These are phyloP conservation scores for Yarrowia sp. DNA, from an alignment of 805 yeast genomes.

Conservation along the genomic window DNA sequence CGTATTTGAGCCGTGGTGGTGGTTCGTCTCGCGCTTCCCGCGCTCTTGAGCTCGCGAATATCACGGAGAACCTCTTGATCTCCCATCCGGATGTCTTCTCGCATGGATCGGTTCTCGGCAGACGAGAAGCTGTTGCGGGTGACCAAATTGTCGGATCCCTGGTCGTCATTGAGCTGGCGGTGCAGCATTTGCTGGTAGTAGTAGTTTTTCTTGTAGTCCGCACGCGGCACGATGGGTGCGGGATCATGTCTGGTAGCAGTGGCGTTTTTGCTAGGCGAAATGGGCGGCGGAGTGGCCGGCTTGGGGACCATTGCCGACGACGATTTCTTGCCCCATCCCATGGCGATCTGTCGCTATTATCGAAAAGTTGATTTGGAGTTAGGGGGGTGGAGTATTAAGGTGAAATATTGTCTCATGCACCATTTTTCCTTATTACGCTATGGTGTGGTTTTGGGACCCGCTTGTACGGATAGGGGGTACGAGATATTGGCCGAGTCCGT, in stretches of 20 bases:
- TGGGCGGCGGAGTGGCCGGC: neutral
- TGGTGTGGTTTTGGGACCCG: constrained; percentile 18
- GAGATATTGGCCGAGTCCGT: too few relatives aligned
- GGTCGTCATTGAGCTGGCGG: constrained; percentile 7
- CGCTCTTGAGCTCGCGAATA: constrained; percentile 18
- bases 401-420: constrained; percentile 21
- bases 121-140: constrained; percentile 11
- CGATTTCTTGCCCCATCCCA: constrained; percentile 20
- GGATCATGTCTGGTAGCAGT: neutral
- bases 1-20: too few relatives aligned
- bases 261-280: neutral
- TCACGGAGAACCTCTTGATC: constrained; percentile 15
- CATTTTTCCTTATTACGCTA: neutral
- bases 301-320: neutral
- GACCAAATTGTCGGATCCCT: neutral
- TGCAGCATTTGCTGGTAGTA: constrained; percentile 18
- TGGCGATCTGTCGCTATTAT: neutral
- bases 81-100: constrained; percentile 10
- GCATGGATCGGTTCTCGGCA: neutral
- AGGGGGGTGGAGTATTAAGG: neutral
- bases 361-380: neutral
- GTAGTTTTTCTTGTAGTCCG: constrained; percentile 18
- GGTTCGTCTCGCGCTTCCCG: neutral
- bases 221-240: constrained; percentile 1
- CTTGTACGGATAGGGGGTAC: neutral